Base-by-base conservation (phyloP, 768 basidiomycete species). In the Termitomyces sp. region DNA sequence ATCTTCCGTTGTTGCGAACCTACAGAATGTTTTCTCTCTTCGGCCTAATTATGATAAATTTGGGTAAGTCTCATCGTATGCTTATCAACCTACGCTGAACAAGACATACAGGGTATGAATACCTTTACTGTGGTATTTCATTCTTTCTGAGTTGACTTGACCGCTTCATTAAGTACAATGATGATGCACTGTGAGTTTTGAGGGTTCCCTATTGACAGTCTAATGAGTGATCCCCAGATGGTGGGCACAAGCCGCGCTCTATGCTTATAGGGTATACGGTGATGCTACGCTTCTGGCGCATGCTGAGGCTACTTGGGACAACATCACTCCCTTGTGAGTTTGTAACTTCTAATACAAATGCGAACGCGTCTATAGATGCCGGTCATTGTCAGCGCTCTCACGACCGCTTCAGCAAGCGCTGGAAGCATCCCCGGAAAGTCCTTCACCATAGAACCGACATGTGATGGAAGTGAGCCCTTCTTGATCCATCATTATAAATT, bases 171-270 rank as follows among this genome's bases (percentile, higher is more conserved):
- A 34, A 76, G 76, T 79, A 62, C 61, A 80, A 80, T 47, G 78
- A 80, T 41, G 77, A 80, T 62, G 76, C 78, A 2, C 56, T 78
- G 77, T 76, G 51, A 55, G 70, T 63, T 2, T 15, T 8, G 14
- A 7, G 17, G 21, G 26, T 41, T 5, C 40, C 43, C 15, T 26
- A 30, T 38, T 3, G 19, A 48, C 19, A 19, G 42, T 17, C 47
- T 44, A 14, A 19, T 30, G 17, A 15, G 17, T 6, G 26, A 21
- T 35, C 14, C 21, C 12, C 7, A 73, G 78, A 56, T 82, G 79
- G 80, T 81, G 80, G 80, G 80, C 77, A 3, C 74, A 72, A 54
- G 74, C 79, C n/a, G 76, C 78, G 0, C 61, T 76, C 41, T 79
- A 80, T 50, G 78, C 72, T 7, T 75, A 77, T 59, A 71, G 76